Conservation (phyloP, 1,139 yeast species). For the Yamadazyma triangularis region DNA sequence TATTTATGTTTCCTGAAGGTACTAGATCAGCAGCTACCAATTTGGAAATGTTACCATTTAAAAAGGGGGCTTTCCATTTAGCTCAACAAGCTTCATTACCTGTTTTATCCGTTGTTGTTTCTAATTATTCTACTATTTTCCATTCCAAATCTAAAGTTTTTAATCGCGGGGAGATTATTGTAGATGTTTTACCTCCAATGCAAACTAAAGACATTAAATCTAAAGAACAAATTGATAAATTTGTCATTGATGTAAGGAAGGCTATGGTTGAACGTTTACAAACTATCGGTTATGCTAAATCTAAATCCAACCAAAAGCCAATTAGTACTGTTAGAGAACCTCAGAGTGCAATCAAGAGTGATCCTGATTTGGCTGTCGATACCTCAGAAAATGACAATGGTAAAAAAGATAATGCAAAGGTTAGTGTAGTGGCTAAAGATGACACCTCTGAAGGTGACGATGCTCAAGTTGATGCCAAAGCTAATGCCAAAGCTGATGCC, state of each 20-base stretch:
- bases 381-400: constrained; percentile 2
- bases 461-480: no score
- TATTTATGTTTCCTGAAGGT: constrained; percentile 93
- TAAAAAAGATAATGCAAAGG: not conserved
- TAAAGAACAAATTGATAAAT: constrained; percentile 52
- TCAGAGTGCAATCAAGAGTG: not conserved
- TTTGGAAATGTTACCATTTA: constrained; percentile 77
- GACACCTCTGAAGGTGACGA: not conserved
- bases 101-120: constrained; percentile 78
- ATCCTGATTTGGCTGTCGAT: constrained; percentile 1
- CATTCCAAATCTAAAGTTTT: constrained; percentile 53
- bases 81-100: constrained; percentile 93
- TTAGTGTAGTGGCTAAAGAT: not conserved
- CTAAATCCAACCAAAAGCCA: constrained; percentile 1
- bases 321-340: not conserved
- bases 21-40: constrained; percentile 75
- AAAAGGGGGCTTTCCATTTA: constrained; percentile 96
- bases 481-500: no score
- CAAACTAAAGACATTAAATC: constrained; percentile 51
- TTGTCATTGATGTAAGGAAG: constrained; percentile 36
- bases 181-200: constrained; percentile 67
- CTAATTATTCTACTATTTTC: constrained; percentile 76
- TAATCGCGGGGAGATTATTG: constrained; percentile 56
- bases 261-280: constrained; percentile 28
- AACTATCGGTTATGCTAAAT: constrained; percentile 30